phyloP scores from a whole-genome alignment of 2,329 filamentous ascomycete genomes.

The Emericellopsis cladophorae region DNA sequence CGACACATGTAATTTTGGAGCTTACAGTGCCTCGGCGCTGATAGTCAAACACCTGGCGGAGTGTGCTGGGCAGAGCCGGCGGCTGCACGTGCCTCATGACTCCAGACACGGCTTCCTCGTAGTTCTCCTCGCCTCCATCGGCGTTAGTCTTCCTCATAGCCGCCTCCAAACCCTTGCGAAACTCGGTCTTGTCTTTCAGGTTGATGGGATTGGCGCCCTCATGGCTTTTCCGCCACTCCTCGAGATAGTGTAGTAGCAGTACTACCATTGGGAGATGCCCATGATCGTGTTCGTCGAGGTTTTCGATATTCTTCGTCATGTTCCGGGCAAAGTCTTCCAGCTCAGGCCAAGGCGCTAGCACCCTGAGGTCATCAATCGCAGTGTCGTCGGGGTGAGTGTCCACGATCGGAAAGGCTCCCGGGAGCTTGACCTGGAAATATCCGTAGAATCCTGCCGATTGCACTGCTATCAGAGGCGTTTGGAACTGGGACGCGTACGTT shows the following conservation, averaged over 20 bases:
- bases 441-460: slow-evolving; percentile 91
- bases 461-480: slow-evolving; percentile 66
- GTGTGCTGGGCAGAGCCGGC: slow-evolving; percentile 52
- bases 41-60: slow-evolving; percentile 70
- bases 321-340: slow-evolving; percentile 53
- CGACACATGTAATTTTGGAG: slow-evolving; percentile 9
- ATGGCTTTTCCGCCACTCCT: slow-evolving; percentile 64
- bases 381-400: slow-evolving; percentile 91
- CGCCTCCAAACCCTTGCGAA: slow-evolving; percentile 56
- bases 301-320: slow-evolving; percentile 57
- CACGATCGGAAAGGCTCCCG: slow-evolving; percentile 77
- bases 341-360: slow-evolving; percentile 79
- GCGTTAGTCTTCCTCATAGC: slow-evolving; percentile 59
- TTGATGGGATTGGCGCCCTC: slow-evolving; percentile 54
- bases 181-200: slow-evolving; percentile 79
- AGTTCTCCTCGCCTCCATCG: slow-evolving; percentile 92
- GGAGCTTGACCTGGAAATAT: slow-evolving; percentile 69
- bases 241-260: slow-evolving; percentile 70
- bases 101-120: slow-evolving; percentile 77
- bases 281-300: slow-evolving; percentile 66
- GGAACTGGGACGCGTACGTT: slow-evolving; percentile 35
- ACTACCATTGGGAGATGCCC: slow-evolving; percentile 84
- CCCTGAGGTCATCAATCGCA: slow-evolving; percentile 70
- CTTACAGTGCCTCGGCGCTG: slow-evolving; percentile 36
- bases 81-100: slow-evolving; percentile 76